Conservation (phyloP, 495 filamentous ascomycete genomes). For the Neurospora sp. region DNA sequence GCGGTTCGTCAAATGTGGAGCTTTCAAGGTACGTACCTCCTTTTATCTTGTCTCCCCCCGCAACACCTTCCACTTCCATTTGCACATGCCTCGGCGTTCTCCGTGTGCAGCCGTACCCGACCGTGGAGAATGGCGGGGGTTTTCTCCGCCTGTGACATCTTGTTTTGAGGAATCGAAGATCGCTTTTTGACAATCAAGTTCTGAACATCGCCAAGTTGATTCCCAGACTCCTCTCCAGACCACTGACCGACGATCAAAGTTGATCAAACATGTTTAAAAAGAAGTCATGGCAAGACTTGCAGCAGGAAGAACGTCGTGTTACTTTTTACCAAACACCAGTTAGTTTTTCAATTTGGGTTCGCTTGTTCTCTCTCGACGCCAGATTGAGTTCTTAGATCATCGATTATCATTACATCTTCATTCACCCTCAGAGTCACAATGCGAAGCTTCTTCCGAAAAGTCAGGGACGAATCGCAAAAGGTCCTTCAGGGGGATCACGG, state of each 20-base stretch:
- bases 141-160: background rate
- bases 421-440: background rate
- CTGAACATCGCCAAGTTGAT: background rate
- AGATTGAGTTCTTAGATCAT: background rate
- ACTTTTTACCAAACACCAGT: background rate
- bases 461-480: background rate
- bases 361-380: background rate
- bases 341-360: background rate
- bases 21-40: background rate
- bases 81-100: background rate
- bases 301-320: background rate
- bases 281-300: background rate
- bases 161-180: background rate
- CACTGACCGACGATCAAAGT: background rate
- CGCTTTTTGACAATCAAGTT: background rate
- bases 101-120: background rate
- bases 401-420: background rate
- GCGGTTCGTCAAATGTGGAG: background rate
- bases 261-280: background rate
- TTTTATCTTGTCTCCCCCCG: background rate
- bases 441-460: background rate
- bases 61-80: background rate
- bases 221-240: background rate
- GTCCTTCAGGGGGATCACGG: background rate
- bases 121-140: background rate